These are phyloP conservation scores for Crithidia sp. DNA, from an alignment of 208 protist species.

Conservation along the genomic window DNA sequence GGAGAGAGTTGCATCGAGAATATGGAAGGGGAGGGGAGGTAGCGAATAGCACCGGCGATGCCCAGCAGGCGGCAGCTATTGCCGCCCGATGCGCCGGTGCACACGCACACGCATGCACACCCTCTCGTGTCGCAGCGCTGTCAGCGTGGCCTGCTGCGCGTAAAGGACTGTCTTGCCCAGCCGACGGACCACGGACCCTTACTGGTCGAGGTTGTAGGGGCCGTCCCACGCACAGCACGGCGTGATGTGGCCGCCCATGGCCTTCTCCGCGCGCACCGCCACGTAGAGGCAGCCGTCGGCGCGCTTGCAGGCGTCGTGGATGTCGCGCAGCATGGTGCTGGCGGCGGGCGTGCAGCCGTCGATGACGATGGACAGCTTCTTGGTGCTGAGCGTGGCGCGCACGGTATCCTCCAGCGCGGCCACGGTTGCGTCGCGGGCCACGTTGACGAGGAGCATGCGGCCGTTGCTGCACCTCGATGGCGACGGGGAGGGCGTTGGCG, in stretches of 20 bases:
- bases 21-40: not conserved
- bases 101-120: too few relatives aligned
- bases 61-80: too few relatives aligned
- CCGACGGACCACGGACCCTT: too few relatives aligned
- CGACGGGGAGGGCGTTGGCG: slow-evolving; percentile 7
- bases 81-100: too few relatives aligned
- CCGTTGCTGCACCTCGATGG: slow-evolving; percentile 7
- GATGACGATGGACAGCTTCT: slow-evolving; percentile 16
- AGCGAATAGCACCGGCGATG: too few relatives aligned
- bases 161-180: too few relatives aligned
- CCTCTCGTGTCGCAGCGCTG: too few relatives aligned
- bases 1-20: not conserved
- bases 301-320: slow-evolving; percentile 16
- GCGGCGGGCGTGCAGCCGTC: slow-evolving; percentile 24
- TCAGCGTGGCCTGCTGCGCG: too few relatives aligned
- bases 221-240: not conserved
- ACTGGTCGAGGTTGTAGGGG: not conserved
- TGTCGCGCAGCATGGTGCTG: slow-evolving; percentile 21
- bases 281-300: slow-evolving; percentile 26
- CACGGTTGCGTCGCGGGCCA: slow-evolving; percentile 16
- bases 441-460: slow-evolving; percentile 5
- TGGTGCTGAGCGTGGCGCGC: slow-evolving; percentile 11
- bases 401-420: slow-evolving; percentile 27
- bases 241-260: not conserved
- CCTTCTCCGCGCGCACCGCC: not conserved